phyloP scores from a whole-genome alignment of 768 basidiomycete genomes.

The Russula vinacea region DNA sequence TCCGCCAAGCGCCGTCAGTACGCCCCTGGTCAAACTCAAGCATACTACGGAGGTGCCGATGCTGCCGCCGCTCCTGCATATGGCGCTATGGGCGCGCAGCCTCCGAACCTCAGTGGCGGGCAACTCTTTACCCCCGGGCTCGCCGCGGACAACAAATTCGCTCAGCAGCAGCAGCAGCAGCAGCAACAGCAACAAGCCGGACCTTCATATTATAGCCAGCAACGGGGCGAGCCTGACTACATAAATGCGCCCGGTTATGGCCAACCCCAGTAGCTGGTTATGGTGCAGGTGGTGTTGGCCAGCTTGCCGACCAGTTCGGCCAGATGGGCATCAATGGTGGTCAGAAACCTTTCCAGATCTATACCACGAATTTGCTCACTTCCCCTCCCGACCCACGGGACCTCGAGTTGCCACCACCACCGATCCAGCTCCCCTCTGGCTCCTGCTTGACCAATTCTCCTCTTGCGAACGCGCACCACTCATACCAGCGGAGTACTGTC shows the following conservation, averaged over 20 bases:
- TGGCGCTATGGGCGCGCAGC: conserved; percentile 45
- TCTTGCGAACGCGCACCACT: conserved; percentile 79
- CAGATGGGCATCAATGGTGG: conserved; percentile 73
- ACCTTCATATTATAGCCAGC: conserved; percentile 50
- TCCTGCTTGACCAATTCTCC: conserved; percentile 76
- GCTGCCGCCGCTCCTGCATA: conserved; percentile 44
- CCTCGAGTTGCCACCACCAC: conserved; percentile 76
- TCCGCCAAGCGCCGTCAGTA: conserved; percentile 83
- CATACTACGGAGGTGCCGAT: conserved; percentile 62
- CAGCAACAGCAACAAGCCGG: conserved; percentile 41
- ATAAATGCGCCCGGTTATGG: conserved; percentile 46
- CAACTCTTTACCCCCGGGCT: conserved; percentile 88
- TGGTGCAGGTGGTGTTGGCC: conserved; percentile 47
- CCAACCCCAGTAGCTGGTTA: conserved; percentile 43
- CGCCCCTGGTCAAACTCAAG: conserved; percentile 90
- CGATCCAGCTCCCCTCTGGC: conserved; percentile 84
- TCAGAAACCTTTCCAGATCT: conserved; percentile 73
- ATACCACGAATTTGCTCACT: conserved; percentile 89
- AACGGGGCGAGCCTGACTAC: conserved; percentile 41
- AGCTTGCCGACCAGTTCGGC: conserved; percentile 79
- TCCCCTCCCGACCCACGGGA: conserved; percentile 90
- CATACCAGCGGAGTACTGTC: conserved; percentile 82
- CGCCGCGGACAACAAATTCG: conserved; percentile 63
- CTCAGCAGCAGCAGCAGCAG: conserved; percentile 58
- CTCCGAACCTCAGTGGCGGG: conserved; percentile 40